A percentile compares a stretch with the other conserved stretches of the same genome.
These are phyloP conservation scores for Solanum appendiculatum DNA, from an alignment of 257 asterid genomes.

Conservation along the genomic window DNA sequence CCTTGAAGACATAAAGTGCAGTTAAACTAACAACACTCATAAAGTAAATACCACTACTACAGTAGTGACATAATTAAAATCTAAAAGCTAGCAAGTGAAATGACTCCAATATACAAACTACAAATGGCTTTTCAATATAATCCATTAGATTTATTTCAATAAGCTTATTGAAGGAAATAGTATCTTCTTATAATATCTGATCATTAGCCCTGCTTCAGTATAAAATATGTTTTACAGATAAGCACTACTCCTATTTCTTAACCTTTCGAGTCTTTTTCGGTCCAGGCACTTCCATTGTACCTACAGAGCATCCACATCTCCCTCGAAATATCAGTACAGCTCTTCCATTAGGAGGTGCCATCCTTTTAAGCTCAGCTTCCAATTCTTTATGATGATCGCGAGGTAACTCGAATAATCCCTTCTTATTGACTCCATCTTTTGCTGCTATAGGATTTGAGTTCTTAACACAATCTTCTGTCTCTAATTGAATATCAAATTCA, in stretches of 20 bases:
- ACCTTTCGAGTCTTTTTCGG: slow-evolving; percentile 61
- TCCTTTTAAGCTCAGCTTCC: slow-evolving; percentile 91
- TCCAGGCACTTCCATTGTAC: slow-evolving; percentile 88
- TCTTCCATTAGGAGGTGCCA: slow-evolving; percentile 93
- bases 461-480: slow-evolving; percentile 66
- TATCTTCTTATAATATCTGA: not conserved
- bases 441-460: slow-evolving; percentile 17
- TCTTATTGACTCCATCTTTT: slow-evolving; percentile 27
- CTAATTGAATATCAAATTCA: slow-evolving; percentile 85
- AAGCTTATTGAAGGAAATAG: slow-evolving; percentile 22
- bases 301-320: slow-evolving; percentile 89
- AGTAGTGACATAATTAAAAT: not conserved
- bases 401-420: slow-evolving; percentile 67
- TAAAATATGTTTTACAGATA: not conserved
- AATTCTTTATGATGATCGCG: slow-evolving; percentile 76
- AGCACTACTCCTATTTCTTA: slow-evolving; percentile 39
- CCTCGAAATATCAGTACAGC: slow-evolving; percentile 82
- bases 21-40: not conserved
- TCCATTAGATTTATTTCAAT: not conserved
- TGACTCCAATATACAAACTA: slow-evolving; percentile 6
- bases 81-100: slow-evolving; percentile 6
- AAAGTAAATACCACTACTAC: not conserved
- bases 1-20: not conserved
- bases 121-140: slow-evolving; percentile 20
- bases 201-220: not conserved